phyloP scores from a whole-genome alignment of 768 basidiomycete genomes.

The Sporobolomyces roseus region DNA sequence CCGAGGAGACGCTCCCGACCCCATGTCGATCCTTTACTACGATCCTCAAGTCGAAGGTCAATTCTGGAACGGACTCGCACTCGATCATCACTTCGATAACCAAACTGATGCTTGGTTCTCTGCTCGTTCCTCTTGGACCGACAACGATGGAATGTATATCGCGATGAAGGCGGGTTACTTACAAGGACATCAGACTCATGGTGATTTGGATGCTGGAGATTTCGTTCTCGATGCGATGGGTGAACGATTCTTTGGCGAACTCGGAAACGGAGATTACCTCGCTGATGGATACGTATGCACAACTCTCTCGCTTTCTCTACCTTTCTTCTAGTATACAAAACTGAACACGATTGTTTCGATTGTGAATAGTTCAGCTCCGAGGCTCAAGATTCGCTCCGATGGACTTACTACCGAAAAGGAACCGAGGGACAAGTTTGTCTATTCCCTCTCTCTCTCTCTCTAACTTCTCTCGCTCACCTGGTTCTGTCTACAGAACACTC shows the following conservation, averaged over 20 bases:
- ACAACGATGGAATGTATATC: constrained; percentile 72
- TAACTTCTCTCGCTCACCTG: background rate
- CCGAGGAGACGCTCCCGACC: constrained; percentile 61
- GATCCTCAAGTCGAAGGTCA: constrained; percentile 75
- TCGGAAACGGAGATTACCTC: constrained; percentile 81
- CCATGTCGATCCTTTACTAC: constrained; percentile 82
- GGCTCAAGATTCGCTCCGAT: constrained; percentile 61
- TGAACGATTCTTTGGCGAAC: constrained; percentile 88
- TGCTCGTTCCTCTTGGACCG: constrained; percentile 90
- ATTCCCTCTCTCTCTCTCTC: background rate
- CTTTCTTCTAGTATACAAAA: no score
- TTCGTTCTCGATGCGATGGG: constrained; percentile 94
- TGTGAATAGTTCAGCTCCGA: constrained; percentile 65
- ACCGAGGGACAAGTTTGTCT: constrained; percentile 71
- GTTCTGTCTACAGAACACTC: constrained; percentile 85
- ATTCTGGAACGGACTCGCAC: constrained; percentile 79
- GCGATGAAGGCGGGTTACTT: constrained; percentile 82
- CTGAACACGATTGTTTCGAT: no score
- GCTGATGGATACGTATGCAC: constrained; percentile 47
- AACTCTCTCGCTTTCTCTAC: no score
- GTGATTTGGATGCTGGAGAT: constrained; percentile 87
- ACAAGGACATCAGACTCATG: constrained; percentile 71
- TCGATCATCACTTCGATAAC: constrained; percentile 79
- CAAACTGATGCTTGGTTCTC: constrained; percentile 75
- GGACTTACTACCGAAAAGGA: constrained; percentile 92